phyloP scores from a whole-genome alignment of 2,329 filamentous ascomycete genomes.

The Neopestalotiopsis sp. region DNA sequence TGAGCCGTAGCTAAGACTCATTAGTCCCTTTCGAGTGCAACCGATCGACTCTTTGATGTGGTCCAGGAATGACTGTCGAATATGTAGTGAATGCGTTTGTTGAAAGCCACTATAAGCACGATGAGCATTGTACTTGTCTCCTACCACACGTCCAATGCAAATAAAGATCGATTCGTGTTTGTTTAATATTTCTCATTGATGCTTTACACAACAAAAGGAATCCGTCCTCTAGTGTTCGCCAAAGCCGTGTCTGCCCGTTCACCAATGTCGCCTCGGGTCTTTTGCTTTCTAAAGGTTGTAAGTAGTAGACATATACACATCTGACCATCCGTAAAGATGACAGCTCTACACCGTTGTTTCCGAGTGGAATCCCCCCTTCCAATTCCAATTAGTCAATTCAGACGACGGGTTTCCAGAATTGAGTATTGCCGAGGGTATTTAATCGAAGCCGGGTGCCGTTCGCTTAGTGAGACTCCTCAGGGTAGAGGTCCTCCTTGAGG shows the following conservation, averaged over 20 bases:
- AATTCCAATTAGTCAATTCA: conserved; percentile 11
- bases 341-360: conserved; percentile 12
- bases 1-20: not conserved
- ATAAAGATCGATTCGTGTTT: not conserved
- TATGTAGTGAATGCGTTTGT: not conserved
- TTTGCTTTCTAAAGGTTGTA: conserved; percentile 22
- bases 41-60: not conserved
- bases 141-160: not conserved
- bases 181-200: conserved; percentile 22
- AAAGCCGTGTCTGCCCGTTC: not conserved
- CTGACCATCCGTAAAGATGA: conserved; percentile 15
- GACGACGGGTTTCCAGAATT: conserved; percentile 9
- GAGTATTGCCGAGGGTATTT: conserved; percentile 13
- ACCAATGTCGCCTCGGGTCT: conserved; percentile 14
- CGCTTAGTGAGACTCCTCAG: conserved; percentile 58
- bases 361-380: conserved; percentile 11
- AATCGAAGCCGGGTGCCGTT: not conserved
- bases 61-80: not conserved
- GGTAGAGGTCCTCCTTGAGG: conserved; percentile 93
- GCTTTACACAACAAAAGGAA: conserved; percentile 28
- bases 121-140: not conserved
- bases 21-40: not conserved
- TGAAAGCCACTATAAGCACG: not conserved
- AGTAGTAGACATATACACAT: conserved; percentile 27
- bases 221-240: conserved; percentile 13